Conservation (phyloP, 2,329 filamentous ascomycete species). For the Aspergillus sp. region DNA sequence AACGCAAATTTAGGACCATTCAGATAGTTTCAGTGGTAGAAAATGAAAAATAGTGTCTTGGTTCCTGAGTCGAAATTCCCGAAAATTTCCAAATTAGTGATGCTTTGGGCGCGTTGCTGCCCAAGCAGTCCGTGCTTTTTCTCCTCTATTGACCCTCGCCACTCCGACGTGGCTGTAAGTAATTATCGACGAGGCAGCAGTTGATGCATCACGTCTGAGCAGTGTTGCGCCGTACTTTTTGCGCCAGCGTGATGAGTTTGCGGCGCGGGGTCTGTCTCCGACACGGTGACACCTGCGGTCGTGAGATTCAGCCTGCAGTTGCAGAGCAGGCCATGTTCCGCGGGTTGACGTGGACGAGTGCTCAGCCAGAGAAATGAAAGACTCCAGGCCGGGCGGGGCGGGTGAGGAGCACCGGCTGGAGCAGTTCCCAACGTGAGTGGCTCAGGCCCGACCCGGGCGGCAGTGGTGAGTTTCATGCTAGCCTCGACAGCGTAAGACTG, state of each 20-base stretch:
- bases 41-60: conserved; percentile 7
- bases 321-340: conserved; percentile 13
- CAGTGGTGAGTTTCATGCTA: conserved; percentile 6
- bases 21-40: conserved; percentile 6
- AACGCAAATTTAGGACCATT: conserved; percentile 3
- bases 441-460: conserved; percentile 13
- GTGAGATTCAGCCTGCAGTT: conserved; percentile 9
- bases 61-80: conserved; percentile 11
- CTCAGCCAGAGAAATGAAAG: conserved; percentile 15
- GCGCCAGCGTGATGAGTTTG: conserved; percentile 6
- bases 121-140: conserved; percentile 28
- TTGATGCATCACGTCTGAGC: conserved; percentile 1
- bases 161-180: background rate
- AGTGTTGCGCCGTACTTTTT: background rate
- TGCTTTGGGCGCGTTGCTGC: conserved; percentile 31
- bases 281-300: conserved; percentile 9
- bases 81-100: conserved; percentile 10
- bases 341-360: conserved; percentile 23
- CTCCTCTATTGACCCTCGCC: background rate
- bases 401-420: background rate
- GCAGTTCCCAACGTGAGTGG: conserved; percentile 9
- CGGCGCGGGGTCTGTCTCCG: conserved; percentile 2
- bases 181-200: background rate
- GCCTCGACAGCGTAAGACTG: conserved; percentile 1
- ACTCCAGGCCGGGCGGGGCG: conserved; percentile 16